A percentile compares a stretch with the other conserved stretches of the same genome.
Evolutionary conservation across 177 flowering plant species (phyloP).

Genomic region (Telopea speciosissima): DNA sequence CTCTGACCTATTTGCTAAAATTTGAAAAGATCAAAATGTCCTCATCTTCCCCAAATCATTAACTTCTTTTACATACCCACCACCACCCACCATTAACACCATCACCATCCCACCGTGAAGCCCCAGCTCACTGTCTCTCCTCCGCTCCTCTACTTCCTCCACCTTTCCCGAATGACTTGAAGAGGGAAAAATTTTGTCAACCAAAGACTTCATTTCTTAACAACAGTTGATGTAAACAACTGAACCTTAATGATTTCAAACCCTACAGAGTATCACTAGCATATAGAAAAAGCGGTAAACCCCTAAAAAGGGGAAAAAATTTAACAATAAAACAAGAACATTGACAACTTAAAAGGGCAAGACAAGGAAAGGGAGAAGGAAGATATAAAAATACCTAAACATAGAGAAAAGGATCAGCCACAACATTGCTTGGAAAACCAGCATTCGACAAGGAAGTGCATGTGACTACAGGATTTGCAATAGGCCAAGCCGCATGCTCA

Average conservation of each 20-base stretch:
- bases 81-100: no score
- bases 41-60: no score
- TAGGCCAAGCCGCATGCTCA: slow-evolving; percentile 81
- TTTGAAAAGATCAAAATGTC: no score
- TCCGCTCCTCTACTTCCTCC: no score
- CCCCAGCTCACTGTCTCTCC: no score
- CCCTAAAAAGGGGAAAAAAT: neutral
- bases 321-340: neutral
- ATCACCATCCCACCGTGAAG: no score
- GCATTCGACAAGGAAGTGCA: slow-evolving; percentile 65
- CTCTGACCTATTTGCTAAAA: no score
- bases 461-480: slow-evolving; percentile 82
- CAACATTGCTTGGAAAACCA: slow-evolving; percentile 81
- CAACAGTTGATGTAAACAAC: neutral
- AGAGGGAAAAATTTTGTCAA: neutral
- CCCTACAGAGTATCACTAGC: neutral
- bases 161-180: neutral
- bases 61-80: no score
- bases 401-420: slow-evolving; percentile 90
- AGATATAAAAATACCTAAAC: slow-evolving; percentile 38
- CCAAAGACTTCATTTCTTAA: neutral
- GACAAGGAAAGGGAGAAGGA: neutral
- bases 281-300: neutral
- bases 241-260: neutral
- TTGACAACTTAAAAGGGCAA: no score